These are phyloP conservation scores for Plasmodium ovale DNA, from an alignment of 169 alveolate genomes.

Conservation along the genomic window DNA sequence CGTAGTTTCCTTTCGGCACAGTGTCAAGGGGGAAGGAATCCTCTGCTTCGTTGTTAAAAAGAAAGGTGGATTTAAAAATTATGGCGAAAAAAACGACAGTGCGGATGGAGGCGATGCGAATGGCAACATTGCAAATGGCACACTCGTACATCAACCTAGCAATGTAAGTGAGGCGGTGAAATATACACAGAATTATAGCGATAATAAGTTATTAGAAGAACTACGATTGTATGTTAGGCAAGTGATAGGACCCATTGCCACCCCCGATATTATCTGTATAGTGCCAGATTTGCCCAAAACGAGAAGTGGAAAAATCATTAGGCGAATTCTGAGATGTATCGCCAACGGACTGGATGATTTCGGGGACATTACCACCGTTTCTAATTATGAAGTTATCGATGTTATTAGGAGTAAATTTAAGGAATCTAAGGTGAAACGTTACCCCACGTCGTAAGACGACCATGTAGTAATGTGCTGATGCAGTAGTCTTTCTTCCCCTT, in stretches of 20 bases:
- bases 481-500: no score
- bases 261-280: constrained; percentile 92
- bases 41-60: constrained; percentile 92
- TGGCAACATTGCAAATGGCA: background rate
- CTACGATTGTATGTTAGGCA: constrained; percentile 82
- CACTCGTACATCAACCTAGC: background rate
- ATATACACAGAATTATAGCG: constrained; percentile 8
- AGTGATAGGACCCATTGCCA: constrained; percentile 94
- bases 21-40: constrained; percentile 94
- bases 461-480: no score
- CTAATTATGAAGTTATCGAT: constrained; percentile 88
- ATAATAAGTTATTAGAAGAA: constrained; percentile 67
- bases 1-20: constrained; percentile 94
- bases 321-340: constrained; percentile 93
- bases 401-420: constrained; percentile 74
- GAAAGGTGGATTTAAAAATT: constrained; percentile 60
- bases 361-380: constrained; percentile 90
- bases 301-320: constrained; percentile 94
- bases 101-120: constrained; percentile 46
- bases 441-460: background rate
- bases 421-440: constrained; percentile 33
- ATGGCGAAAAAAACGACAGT: constrained; percentile 34
- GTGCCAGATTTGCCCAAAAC: constrained; percentile 94
- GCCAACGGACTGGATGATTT: constrained; percentile 86
- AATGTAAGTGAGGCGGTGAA: constrained; percentile 2